These are phyloP conservation scores for Cercospora janseana DNA, from an alignment of 2,329 filamentous ascomycete species.

Conservation along the genomic window DNA sequence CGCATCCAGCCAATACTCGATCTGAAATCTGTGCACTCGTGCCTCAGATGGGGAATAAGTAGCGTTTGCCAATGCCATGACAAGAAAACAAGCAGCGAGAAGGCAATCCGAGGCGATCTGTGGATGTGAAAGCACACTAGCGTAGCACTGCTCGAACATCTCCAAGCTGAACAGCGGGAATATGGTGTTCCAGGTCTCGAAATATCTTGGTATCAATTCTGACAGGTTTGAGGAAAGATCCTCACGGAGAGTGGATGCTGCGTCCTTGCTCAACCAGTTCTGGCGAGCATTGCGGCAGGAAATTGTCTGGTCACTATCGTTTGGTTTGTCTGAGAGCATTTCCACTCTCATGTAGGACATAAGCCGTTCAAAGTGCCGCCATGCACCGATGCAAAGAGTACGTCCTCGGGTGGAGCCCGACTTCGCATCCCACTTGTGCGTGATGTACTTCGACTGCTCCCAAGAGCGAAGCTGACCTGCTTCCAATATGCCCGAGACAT, in stretches of 20 bases:
- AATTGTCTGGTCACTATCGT: neutral
- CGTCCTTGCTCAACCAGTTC: too few species aligned
- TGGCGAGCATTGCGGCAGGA: too few species aligned
- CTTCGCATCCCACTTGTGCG: slow-evolving; percentile 5
- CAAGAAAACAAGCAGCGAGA: slow-evolving; percentile 8
- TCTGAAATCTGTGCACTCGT: neutral
- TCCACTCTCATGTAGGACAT: slow-evolving; percentile 14
- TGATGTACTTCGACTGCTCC: slow-evolving; percentile 1
- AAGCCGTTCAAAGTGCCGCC: slow-evolving; percentile 11
- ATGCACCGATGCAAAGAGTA: slow-evolving; percentile 9
- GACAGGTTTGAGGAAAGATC: too few species aligned
- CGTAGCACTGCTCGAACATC: slow-evolving; percentile 5
- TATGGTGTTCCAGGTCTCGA: slow-evolving; percentile 18
- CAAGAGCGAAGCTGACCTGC: neutral
- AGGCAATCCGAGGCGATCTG: slow-evolving; percentile 6
- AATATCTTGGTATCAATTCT: slow-evolving; percentile 17
- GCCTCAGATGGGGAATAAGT: slow-evolving; percentile 15
- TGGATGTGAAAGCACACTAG: slow-evolving; percentile 6
- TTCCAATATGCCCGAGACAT: neutral
- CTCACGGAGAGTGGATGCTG: too few species aligned
- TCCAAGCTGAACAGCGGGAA: slow-evolving; percentile 10
- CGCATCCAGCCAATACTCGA: slow-evolving; percentile 16
- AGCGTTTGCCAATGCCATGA: slow-evolving; percentile 14
- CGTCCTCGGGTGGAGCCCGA: slow-evolving; percentile 5
- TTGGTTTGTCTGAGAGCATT: neutral